Conservation (phyloP, 176 grass and related monocot genomes). For the Zea mays region Zm-B73-REFERENCE-NAM-5.0 NC_050102.1:21961001-21961500, state of each 20-base stretch:
- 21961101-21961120: neutral
- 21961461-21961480: no score
- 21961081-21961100: neutral
- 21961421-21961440: no score
- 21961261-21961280: neutral
- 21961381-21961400: no score
- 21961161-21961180: conserved; percentile 11
- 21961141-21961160: neutral
- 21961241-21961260: neutral
- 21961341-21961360: neutral
- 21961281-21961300: no score
- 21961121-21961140: neutral
- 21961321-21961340: neutral
- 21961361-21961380: no score
- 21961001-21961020: neutral
- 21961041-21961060: conserved; percentile 24
- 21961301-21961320: neutral
- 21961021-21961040: neutral
- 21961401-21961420: no score
- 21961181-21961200: neutral
- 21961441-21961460: no score
- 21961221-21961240: neutral
- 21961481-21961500: no score
- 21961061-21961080: conserved; percentile 19
- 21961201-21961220: neutral